Conservation (phyloP, 2,329 filamentous ascomycete species). For the Cercospora canescens region DNA sequence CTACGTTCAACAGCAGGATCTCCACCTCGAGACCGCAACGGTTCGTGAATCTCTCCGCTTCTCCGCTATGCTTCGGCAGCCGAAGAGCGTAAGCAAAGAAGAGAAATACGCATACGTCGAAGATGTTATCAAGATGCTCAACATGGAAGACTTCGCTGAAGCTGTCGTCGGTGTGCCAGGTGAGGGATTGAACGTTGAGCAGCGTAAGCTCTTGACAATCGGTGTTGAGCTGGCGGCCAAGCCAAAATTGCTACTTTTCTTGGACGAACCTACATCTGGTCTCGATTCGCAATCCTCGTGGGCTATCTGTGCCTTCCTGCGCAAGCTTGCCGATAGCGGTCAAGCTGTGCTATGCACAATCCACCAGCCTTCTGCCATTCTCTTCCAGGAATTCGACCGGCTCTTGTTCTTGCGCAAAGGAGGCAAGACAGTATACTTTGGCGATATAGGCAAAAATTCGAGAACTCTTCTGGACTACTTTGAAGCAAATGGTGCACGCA, state of each 20-base stretch:
- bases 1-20: constrained; percentile 68
- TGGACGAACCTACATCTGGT: constrained; percentile 61
- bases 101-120: constrained; percentile 66
- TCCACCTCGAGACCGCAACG: constrained; percentile 57
- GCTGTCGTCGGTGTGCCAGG: constrained; percentile 62
- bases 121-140: constrained; percentile 64
- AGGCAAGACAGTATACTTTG: constrained; percentile 50
- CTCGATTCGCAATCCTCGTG: constrained; percentile 65
- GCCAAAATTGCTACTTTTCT: constrained; percentile 62
- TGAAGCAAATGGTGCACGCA: constrained; percentile 61
- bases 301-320: constrained; percentile 63
- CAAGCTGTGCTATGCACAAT: constrained; percentile 51
- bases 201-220: constrained; percentile 63
- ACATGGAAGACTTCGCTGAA: constrained; percentile 67
- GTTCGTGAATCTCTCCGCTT: constrained; percentile 58
- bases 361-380: constrained; percentile 47
- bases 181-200: constrained; percentile 61
- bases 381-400: constrained; percentile 49
- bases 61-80: constrained; percentile 60
- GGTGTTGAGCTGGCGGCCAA: constrained; percentile 45
- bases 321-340: constrained; percentile 56
- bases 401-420: constrained; percentile 47
- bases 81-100: constrained; percentile 51
- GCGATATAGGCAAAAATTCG: constrained; percentile 47
- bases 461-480: constrained; percentile 54